Evolutionary conservation across 148 eudicot species (phyloP).

Genomic region (Drosera capensis): DNA sequence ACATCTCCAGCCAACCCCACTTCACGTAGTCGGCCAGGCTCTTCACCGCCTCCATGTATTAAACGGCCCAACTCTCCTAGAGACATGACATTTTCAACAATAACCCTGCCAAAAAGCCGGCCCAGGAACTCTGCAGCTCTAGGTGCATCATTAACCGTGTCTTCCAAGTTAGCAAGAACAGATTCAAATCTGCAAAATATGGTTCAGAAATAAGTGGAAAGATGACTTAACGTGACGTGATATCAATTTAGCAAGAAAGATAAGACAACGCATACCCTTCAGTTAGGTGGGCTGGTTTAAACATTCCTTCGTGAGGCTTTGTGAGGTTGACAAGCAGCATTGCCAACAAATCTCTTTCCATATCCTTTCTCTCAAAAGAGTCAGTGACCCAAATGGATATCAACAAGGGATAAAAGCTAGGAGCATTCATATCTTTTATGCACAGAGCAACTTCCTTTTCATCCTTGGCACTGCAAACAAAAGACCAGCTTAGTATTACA

Average conservation of each 20-base stretch:
- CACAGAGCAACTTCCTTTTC: constrained; percentile 68
- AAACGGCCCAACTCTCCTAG: constrained; percentile 31
- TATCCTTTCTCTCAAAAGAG: constrained; percentile 76
- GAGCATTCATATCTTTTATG: constrained; percentile 62
- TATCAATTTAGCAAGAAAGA: background rate
- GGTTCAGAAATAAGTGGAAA: background rate
- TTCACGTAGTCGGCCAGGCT: constrained; percentile 47
- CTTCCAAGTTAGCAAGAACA: constrained; percentile 58
- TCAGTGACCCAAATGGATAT: constrained; percentile 67
- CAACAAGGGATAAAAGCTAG: constrained; percentile 55
- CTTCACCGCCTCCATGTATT: constrained; percentile 63
- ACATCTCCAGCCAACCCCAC: constrained; percentile 66
- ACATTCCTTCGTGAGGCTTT: constrained; percentile 25
- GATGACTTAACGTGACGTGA: background rate
- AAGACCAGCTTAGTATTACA: background rate
- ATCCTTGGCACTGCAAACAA: constrained; percentile 59
- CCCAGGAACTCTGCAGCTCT: constrained; percentile 73
- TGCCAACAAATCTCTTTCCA: constrained; percentile 55
- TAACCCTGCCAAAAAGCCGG: constrained; percentile 32
- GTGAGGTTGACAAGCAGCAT: constrained; percentile 48
- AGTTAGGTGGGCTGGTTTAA: constrained; percentile 38
- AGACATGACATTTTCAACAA: constrained; percentile 36
- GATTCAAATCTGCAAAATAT: constrained; percentile 44
- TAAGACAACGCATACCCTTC: constrained; percentile 30
- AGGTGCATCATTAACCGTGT: constrained; percentile 73